A percentile compares a stretch with the other conserved stretches of the same genome.
phyloP scores from a whole-genome alignment of 2,329 filamentous ascomycete species.

The Claviceps fusiformis region DNA sequence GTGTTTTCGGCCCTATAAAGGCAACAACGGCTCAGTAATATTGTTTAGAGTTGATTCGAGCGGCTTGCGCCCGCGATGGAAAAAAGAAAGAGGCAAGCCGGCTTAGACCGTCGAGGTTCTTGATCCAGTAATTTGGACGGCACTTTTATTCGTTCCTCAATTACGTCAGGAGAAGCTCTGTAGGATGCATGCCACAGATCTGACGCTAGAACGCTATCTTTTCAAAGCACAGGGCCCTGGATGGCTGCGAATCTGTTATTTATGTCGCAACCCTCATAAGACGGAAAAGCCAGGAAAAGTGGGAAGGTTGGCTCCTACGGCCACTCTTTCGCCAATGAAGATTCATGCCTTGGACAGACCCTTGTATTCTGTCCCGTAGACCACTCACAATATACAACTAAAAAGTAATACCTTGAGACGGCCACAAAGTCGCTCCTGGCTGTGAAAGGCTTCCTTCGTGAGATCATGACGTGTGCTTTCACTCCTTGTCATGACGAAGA shows the following conservation, averaged over 20 bases:
- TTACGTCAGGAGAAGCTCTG: neutral
- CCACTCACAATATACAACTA: constrained; percentile 1
- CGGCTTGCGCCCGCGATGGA: neutral
- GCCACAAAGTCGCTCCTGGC: neutral
- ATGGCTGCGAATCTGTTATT: neutral
- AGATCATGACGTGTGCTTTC: neutral
- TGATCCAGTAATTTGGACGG: neutral
- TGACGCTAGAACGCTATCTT: neutral
- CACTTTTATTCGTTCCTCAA: neutral
- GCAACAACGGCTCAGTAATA: neutral
- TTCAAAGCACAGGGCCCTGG: neutral
- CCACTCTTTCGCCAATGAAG: neutral
- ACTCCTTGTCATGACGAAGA: too few species aligned
- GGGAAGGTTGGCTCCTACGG: neutral
- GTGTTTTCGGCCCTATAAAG: constrained; percentile 62
- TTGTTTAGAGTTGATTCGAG: neutral
- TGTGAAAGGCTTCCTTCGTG: neutral
- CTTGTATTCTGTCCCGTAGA: constrained; percentile 1
- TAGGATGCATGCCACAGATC: constrained; percentile 1
- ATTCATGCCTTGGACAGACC: neutral
- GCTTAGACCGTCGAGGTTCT: neutral
- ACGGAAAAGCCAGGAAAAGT: neutral
- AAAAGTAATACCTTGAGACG: neutral
- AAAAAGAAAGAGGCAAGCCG: neutral
- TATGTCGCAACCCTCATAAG: neutral